Conservation (phyloP, 1,284 basidiomycete genomes). For the Heterobasidion parviporum region DNA sequence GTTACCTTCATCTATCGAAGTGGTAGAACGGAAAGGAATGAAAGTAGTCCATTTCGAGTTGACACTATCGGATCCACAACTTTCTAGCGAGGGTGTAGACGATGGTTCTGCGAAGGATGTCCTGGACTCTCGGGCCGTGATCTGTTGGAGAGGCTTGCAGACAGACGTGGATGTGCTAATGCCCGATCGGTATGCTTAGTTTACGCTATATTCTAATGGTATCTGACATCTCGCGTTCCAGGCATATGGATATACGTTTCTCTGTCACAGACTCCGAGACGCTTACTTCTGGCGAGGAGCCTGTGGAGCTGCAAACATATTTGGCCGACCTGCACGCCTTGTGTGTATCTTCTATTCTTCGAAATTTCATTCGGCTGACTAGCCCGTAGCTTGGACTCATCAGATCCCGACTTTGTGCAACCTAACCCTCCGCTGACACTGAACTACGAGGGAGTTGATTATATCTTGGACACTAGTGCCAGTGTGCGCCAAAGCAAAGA, state of each 20-base stretch:
- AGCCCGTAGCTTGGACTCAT: conserved; percentile 24
- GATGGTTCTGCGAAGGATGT: background rate
- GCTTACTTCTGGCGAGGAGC: conserved; percentile 25
- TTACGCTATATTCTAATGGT: background rate
- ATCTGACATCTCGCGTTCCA: conserved; percentile 14
- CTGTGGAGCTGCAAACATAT: conserved; percentile 37
- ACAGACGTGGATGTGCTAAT: conserved; percentile 9
- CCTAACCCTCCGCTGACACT: conserved; percentile 48
- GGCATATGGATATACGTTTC: conserved; percentile 38
- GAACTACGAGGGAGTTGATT: conserved; percentile 29
- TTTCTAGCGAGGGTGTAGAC: background rate
- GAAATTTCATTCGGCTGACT: background rate
- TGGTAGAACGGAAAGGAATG: background rate
- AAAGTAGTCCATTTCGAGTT: conserved; percentile 19
- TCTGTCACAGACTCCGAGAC: conserved; percentile 27
- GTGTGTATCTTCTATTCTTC: conserved; percentile 27
- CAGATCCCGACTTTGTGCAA: conserved; percentile 23
- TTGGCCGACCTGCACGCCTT: conserved; percentile 29
- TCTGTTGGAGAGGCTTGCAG: background rate
- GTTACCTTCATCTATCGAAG: conserved; percentile 6
- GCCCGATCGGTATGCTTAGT: conserved; percentile 12
- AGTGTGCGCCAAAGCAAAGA: conserved; percentile 41
- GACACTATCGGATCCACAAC: conserved; percentile 11
- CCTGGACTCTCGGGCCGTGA: background rate
- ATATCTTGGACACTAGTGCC: conserved; percentile 40